phyloP scores from a whole-genome alignment of 208 protist genomes.

The Trypanosoma grayi region DNA sequence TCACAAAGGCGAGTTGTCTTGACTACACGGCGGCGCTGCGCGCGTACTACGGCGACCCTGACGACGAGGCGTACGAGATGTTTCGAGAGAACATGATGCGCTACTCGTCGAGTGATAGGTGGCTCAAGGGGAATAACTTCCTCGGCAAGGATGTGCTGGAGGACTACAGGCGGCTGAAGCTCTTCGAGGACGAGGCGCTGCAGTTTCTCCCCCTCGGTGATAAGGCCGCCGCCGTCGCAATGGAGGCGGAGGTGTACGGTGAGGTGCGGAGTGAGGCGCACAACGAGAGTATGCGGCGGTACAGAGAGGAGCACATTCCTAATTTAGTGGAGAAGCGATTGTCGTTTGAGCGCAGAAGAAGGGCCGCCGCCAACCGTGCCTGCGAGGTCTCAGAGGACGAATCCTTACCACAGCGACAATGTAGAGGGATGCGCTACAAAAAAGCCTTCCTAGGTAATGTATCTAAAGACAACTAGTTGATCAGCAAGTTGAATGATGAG shows the following conservation, averaged over 20 bases:
- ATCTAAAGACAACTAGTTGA: no score
- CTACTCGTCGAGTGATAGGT: slow-evolving; percentile 32
- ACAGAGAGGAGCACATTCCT: not conserved
- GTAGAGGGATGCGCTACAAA: slow-evolving; percentile 6
- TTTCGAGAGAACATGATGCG: slow-evolving; percentile 35
- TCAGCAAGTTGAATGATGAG: no score
- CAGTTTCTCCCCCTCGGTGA: not conserved
- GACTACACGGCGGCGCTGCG: slow-evolving; percentile 29
- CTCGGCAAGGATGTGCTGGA: slow-evolving; percentile 20
- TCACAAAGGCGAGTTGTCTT: slow-evolving; percentile 28
- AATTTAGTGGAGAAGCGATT: not conserved
- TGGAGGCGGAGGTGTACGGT: slow-evolving; percentile 11
- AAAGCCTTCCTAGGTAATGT: slow-evolving; percentile 6
- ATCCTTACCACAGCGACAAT: not conserved
- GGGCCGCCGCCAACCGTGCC: not conserved
- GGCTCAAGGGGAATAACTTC: slow-evolving; percentile 41
- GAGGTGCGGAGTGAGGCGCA: slow-evolving; percentile 7
- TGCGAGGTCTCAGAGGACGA: not conserved
- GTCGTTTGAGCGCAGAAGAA: slow-evolving; percentile 2
- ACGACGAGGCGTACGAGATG: slow-evolving; percentile 46
- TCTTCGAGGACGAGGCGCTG: slow-evolving; percentile 23
- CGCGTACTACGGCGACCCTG: slow-evolving; percentile 59
- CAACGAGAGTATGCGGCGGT: not conserved
- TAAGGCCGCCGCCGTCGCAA: not conserved
- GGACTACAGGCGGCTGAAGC: slow-evolving; percentile 32